These are phyloP conservation scores for Rutstroemia sp. DNA, from an alignment of 2,329 filamentous ascomycete genomes.

Conservation along the genomic window DNA sequence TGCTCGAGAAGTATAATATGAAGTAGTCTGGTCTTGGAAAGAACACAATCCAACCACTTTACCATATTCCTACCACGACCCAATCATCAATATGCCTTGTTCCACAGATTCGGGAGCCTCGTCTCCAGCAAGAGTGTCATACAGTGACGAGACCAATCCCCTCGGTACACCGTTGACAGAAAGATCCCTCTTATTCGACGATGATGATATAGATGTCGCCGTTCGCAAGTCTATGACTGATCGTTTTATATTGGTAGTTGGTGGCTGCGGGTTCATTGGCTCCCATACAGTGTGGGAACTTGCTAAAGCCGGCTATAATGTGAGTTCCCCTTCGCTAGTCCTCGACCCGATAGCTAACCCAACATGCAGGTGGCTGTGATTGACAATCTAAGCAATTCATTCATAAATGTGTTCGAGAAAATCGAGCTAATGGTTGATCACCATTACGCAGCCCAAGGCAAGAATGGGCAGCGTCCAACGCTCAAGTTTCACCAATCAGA, in stretches of 20 bases:
- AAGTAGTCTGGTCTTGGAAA: not conserved
- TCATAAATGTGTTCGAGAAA: slow-evolving; percentile 18
- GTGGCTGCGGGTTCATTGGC: slow-evolving; percentile 41
- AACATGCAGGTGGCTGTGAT: slow-evolving; percentile 31
- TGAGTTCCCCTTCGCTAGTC: slow-evolving; percentile 4
- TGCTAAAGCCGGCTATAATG: slow-evolving; percentile 40
- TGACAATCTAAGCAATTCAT: slow-evolving; percentile 32
- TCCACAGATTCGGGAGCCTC: slow-evolving; percentile 19
- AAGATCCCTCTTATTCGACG: slow-evolving; percentile 19
- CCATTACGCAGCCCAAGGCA: slow-evolving; percentile 14
- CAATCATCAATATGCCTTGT: slow-evolving; percentile 11
- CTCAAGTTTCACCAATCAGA: slow-evolving; percentile 25
- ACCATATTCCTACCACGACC: slow-evolving; percentile 10
- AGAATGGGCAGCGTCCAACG: slow-evolving; percentile 15
- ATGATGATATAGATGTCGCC: slow-evolving; percentile 16
- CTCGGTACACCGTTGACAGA: slow-evolving; percentile 21
- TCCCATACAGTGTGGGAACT: slow-evolving; percentile 43
- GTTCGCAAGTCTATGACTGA: slow-evolving; percentile 11
- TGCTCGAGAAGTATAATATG: slow-evolving; percentile 3
- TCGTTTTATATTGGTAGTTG: slow-evolving; percentile 35
- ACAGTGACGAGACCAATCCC: slow-evolving; percentile 16
- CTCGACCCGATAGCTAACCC: not conserved
- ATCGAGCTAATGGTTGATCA: slow-evolving; percentile 17
- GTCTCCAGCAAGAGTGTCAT: slow-evolving; percentile 15
- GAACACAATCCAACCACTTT: not conserved